These are phyloP conservation scores for Detonula confervacea DNA, from an alignment of 352 stramenopile genomes.

Conservation along the genomic window DNA sequence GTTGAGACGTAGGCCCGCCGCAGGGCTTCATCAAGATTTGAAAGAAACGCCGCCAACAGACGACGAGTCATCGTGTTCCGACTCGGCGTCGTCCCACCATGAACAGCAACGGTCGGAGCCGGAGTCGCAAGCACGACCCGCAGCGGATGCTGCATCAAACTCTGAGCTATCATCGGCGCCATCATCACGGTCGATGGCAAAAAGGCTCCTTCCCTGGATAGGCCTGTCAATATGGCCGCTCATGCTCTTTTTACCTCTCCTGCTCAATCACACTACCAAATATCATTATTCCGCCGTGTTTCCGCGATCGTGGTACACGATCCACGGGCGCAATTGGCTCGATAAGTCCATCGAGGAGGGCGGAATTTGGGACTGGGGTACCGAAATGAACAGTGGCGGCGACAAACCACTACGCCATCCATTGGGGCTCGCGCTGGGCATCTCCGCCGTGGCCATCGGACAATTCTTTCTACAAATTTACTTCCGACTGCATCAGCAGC, in stretches of 20 bases:
- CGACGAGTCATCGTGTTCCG: conserved; percentile 16
- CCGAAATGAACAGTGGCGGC: conserved; percentile 20
- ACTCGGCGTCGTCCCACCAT: conserved; percentile 5
- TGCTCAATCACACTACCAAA: conserved; percentile 50
- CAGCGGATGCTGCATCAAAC: neutral
- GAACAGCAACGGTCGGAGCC: conserved; percentile 5
- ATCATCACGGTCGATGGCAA: neutral
- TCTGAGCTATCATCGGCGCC: neutral
- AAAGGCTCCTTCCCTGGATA: conserved; percentile 51
- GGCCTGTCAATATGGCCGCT: conserved; percentile 76
- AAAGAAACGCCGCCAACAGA: neutral
- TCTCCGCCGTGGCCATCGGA: conserved; percentile 83
- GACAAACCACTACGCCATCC: conserved; percentile 62
- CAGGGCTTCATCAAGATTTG: neutral
- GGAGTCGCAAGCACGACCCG: no score
- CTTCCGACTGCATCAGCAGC: conserved; percentile 77
- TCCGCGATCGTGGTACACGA: conserved; percentile 67
- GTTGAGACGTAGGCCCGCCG: neutral
- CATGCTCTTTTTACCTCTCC: conserved; percentile 74
- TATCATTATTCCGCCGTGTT: conserved; percentile 73
- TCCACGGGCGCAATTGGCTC: conserved; percentile 17
- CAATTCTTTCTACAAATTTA: conserved; percentile 82
- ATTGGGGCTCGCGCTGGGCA: conserved; percentile 81
- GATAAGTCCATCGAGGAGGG: conserved; percentile 27
- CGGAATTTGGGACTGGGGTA: conserved; percentile 52